Evolutionary conservation across 192 early-diverging fungal genomes (phyloP), one percentile per base, ranked within the genome.

Genomic region (Coemansia sp.): DNA sequence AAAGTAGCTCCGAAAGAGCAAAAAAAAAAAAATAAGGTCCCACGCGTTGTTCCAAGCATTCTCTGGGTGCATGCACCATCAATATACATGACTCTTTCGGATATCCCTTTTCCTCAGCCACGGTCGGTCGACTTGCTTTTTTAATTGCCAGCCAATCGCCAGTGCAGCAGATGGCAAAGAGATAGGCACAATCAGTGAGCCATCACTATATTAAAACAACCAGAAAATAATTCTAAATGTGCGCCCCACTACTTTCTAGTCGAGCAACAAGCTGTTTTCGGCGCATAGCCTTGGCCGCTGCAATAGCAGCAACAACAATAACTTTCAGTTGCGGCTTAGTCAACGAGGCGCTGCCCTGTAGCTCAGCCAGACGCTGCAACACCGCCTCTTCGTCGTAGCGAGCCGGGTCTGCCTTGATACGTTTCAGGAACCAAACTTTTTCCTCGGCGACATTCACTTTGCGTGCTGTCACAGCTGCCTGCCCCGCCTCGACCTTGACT

Each of bases 321-420:
- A 79, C 43, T 35, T 78, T 78, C 43, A 78, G 73, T 50, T 83
- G 81, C n/a, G 76, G 63, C 52, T 61, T 67, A 39, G 67, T 52
- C 67, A 79, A 35, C 39, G 61, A 20, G 2, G 66, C 38, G 37
- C 63, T 75, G 56, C 39, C 32, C 38, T 73, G 66, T 22, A 83
- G 71, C 64, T 83, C 73, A 5, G 41, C 50, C n/a, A 83, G 20
- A 16, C 66, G 81, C 60, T 68, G 59, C 39, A 78, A 32, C 13
- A 83, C 63, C 6, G 53, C 69, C 7, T 69, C 69, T 44, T 83
- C 81, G 64, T 83, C 76, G 55, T 83, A 83, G 70, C 72, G 75
- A 22, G 73, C 75, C 27, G 73, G 75, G 50, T 83, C 81, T 1
- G 81, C 81, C 50, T 83, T 83, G 68, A 83, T 79, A 37, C 56